Conservation (phyloP, 2,329 filamentous ascomycete genomes). For the Dothidotthia symphoricarpi region DNA sequence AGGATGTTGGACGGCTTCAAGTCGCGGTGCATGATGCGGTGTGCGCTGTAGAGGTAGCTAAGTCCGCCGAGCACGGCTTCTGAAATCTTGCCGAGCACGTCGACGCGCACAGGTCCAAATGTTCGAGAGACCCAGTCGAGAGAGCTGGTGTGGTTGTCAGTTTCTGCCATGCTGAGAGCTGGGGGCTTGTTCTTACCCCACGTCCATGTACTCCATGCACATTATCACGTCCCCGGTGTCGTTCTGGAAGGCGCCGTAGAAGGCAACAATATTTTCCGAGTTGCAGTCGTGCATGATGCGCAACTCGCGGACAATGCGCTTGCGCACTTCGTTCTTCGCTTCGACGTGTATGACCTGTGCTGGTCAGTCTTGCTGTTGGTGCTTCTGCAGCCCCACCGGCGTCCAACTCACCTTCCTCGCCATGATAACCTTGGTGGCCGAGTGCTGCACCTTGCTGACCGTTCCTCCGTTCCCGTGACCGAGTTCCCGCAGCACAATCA, state of each 20-base stretch:
- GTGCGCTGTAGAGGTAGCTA: slow-evolving; percentile 90
- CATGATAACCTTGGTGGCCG: slow-evolving; percentile 94
- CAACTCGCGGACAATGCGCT: slow-evolving; percentile 93
- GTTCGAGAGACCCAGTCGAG: slow-evolving; percentile 91
- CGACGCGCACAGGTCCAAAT: slow-evolving; percentile 91
- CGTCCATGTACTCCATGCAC: slow-evolving; percentile 99
- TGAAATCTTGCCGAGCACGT: slow-evolving; percentile 95
- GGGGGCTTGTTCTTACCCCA: slow-evolving; percentile 67
- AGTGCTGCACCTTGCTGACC: slow-evolving; percentile 95
- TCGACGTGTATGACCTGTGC: slow-evolving; percentile 92
- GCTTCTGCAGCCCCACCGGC: background rate
- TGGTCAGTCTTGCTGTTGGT: slow-evolving; percentile 11
- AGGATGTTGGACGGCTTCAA: slow-evolving; percentile 98
- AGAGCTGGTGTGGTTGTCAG: slow-evolving; percentile 57
- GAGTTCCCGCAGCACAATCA: slow-evolving; percentile 90
- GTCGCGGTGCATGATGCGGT: slow-evolving; percentile 98
- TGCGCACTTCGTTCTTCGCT: slow-evolving; percentile 94
- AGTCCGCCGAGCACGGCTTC: slow-evolving; percentile 91
- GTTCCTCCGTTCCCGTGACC: slow-evolving; percentile 96
- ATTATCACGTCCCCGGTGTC: slow-evolving; percentile 97
- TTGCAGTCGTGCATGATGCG: slow-evolving; percentile 99
- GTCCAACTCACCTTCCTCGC: slow-evolving; percentile 75
- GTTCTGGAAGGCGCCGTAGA: slow-evolving; percentile 96
- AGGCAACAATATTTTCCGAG: slow-evolving; percentile 94
- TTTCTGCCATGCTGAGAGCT: slow-evolving; percentile 1